Evolutionary conservation across 106 monocot genomes (phyloP).

Genomic region (Apostasia ramifera): DNA sequence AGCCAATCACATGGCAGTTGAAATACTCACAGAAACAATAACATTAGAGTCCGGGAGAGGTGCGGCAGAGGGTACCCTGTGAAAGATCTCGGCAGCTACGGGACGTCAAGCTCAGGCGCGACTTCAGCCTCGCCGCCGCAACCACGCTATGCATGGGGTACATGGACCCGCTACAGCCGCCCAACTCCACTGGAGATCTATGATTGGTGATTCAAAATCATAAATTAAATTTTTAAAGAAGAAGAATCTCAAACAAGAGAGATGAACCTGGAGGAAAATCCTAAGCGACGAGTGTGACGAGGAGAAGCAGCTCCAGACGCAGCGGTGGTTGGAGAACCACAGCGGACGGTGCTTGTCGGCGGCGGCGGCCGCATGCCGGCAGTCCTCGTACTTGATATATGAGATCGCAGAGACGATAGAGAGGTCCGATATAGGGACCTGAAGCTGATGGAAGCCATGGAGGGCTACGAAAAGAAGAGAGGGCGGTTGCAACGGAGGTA

Average conservation of each 20-base stretch:
- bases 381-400: constrained; percentile 8
- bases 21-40: constrained; percentile 10
- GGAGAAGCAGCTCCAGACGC: not conserved
- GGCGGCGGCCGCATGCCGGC: not conserved
- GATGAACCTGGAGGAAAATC: constrained; percentile 3
- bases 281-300: not conserved
- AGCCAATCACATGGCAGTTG: not conserved
- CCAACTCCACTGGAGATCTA: constrained; percentile 48
- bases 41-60: constrained; percentile 63
- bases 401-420: constrained; percentile 5
- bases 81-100: constrained; percentile 41
- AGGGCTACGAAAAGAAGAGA: not conserved
- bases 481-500: no score
- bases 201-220: not conserved
- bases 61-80: constrained; percentile 67
- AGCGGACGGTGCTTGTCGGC: not conserved
- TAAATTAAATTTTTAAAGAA: not conserved
- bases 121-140: constrained; percentile 57
- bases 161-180: constrained; percentile 28
- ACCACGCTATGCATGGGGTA: constrained; percentile 60
- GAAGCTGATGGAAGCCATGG: constrained; percentile 15
- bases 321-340: not conserved
- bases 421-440: constrained; percentile 15
- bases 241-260: not conserved
- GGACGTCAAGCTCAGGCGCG: constrained; percentile 43